Percentiles rank a stretch among this genome's conserved stretches.
Conservation (phyloP, 2,329 filamentous ascomycete genomes). For the Davidsoniella australis region DNA sequence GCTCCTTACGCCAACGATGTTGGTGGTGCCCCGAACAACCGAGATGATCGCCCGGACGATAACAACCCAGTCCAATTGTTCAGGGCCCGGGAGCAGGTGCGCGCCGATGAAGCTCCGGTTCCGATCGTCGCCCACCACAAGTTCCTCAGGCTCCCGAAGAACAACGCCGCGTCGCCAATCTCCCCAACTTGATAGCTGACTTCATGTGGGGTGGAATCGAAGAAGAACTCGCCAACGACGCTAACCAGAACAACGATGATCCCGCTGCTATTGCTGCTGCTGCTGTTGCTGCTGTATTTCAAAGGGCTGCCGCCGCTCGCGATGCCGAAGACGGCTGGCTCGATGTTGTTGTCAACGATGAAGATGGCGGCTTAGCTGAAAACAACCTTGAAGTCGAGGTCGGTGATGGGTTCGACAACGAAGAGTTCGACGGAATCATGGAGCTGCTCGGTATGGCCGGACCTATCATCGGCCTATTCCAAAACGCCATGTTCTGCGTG, state of each 20-base stretch:
- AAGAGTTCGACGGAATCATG: conserved; percentile 91
- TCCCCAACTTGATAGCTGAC: conserved; percentile 27
- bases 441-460: conserved; percentile 95
- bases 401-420: conserved; percentile 46
- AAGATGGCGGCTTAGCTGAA: conserved; percentile 27
- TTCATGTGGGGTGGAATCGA: conserved; percentile 45
- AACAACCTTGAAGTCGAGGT: conserved; percentile 21
- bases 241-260: conserved; percentile 33
- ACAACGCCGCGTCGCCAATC: conserved; percentile 1
- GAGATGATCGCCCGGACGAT: not conserved
- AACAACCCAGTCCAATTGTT: not conserved
- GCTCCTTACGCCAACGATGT: not conserved
- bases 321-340: conserved; percentile 24
- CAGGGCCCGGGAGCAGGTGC: too few species aligned
- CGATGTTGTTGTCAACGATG: conserved; percentile 27
- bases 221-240: conserved; percentile 21
- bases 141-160: not conserved
- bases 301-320: conserved; percentile 21
- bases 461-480: conserved; percentile 71
- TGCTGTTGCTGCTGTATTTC: conserved; percentile 19
- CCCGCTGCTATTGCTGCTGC: conserved; percentile 23
- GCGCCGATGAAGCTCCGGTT: too few species aligned
- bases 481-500: conserved; percentile 88
- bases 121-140: too few species aligned
- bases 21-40: not conserved